Base-by-base conservation (phyloP, 163 green algal species). In the Volvox carteri region DNA sequence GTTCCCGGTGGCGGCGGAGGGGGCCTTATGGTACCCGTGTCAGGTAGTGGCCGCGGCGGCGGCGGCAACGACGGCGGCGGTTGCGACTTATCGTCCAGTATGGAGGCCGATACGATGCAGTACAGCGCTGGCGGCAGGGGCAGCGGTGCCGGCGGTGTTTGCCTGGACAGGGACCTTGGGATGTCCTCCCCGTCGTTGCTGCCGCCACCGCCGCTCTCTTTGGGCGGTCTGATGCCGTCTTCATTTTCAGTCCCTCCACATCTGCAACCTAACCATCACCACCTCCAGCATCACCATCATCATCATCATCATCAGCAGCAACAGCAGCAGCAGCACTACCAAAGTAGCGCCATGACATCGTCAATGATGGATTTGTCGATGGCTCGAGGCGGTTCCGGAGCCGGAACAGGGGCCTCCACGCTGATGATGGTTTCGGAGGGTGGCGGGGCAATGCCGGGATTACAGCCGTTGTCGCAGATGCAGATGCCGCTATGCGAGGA, bases 251-350 rank as follows among this genome's bases (percentile, higher is more conserved):
- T 30, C 3, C 19, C 54, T 30, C 28, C 54, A 2, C 54, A 65
- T 30, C 28, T 11, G 54, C 54, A 65, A 23, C 5, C 54, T 23
- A 19, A 65, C 5, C 19, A 65, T 65, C 19, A 65, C 54, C 3
- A 19, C 5, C 19, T 65, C 54, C 21, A 44, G 44, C 73, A 44
- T n/a, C 42, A 21, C 39, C 44, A 44, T 25, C 42, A 65, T 35
- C 73, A 58, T 18, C 46, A 16, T 65, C 73, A 65, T 8, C 73
- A 80, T 23, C 73, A 56, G 73, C 73, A 62, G 44, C 73, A 65
- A 44, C 73, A 80, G 23, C 70, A 78, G 35, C 35, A 18, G 39
- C 70, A 35, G 35, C n/a, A n/a, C n/a, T n/a, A n/a, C n/a, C n/a
- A n/a, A n/a, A n/a, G n/a, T n/a, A n/a, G n/a, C n/a, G n/a, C n/a